Base-by-base conservation (phyloP, 1,139 yeast genomes). In the Eremothecium coryli region DNA sequence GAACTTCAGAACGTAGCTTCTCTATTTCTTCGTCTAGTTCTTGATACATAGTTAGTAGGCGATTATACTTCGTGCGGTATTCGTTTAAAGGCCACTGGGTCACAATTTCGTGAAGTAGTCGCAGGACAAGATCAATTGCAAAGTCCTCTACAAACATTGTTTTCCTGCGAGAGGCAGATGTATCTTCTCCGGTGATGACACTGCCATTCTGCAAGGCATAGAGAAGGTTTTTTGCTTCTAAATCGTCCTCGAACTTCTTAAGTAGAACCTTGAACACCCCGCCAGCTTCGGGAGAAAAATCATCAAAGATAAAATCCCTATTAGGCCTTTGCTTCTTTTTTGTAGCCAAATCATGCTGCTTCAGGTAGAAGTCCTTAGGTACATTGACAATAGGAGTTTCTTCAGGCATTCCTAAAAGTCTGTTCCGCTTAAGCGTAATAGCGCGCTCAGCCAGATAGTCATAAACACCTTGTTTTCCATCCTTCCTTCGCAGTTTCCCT, bases 131-230 rank as follows among this genome's bases (percentile, higher is more conserved):
- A 14, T 50, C 48, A 2, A 45, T 38, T 16, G 56, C 47, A 33
- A 54, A 54, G 38, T 53, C 58, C 31, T 54, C 58, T 4, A 53
- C 57, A 38, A 54, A 54, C 41, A 54, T 42, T 3, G 59, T 54
- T 33, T 44, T 52, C 23, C 56, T 42, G 38, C 54, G 44, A n/a
- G 31, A 18, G 4, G 26, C 33, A 8, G 23, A 33, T 7, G 28
- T 26, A 23, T 39, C 33, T 15, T 37, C 44, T 2, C 40, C 39
- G 12, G 38, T 29, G 5, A 52, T 45, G 5, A 56, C 57, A 24
- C 57, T 54, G 4, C 60, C 60, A 34, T 52, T 48, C 28, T 49
- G 51, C 13, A 56, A 30, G 3, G 60, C 58, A 18, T 44, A 37
- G 4, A 56, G 35, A 22, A 56, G 43, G 16, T 46, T 40, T 18